Evolutionary conservation across 2,329 filamentous ascomycete species (phyloP).

Genomic region (Trichoderma citrinoviride): DNA sequence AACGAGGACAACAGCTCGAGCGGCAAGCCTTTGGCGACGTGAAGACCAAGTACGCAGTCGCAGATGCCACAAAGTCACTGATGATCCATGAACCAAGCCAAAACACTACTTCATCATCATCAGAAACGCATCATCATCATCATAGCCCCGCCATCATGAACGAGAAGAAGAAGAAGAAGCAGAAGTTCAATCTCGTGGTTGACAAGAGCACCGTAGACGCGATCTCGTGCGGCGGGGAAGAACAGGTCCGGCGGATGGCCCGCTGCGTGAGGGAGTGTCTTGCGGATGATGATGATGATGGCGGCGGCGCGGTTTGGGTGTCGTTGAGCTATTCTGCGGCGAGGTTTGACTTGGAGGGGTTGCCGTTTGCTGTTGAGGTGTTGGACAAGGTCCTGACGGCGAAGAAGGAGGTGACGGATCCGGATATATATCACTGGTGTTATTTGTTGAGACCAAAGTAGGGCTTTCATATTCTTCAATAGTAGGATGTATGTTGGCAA

Average conservation of each 20-base stretch:
- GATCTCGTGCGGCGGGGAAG: slow-evolving; percentile 45
- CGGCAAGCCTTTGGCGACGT: slow-evolving; percentile 43
- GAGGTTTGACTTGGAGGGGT: slow-evolving; percentile 39
- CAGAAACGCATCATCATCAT: too few relatives aligned
- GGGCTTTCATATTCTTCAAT: background rate
- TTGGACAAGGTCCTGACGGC: slow-evolving; percentile 43
- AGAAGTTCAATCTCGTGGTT: slow-evolving; percentile 42
- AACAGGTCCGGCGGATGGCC: slow-evolving; percentile 40
- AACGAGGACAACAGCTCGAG: slow-evolving; percentile 44
- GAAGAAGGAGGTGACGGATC: slow-evolving; percentile 43
- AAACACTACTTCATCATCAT: background rate
- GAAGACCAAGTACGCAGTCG: slow-evolving; percentile 42
- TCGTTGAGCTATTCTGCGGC: slow-evolving; percentile 47
- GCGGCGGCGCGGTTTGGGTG: slow-evolving; percentile 47
- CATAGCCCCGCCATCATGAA: too few relatives aligned
- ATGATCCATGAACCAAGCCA: slow-evolving; percentile 24
- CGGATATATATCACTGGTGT: slow-evolving; percentile 47
- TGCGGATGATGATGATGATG: slow-evolving; percentile 27
- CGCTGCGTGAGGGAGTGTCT: slow-evolving; percentile 37
- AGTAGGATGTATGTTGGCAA: too few relatives aligned
- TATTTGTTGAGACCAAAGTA: slow-evolving; percentile 41
- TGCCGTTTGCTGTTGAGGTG: slow-evolving; percentile 44
- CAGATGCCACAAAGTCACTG: slow-evolving; percentile 46
- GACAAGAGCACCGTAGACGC: slow-evolving; percentile 53
- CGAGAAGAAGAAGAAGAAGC: too few relatives aligned